Conservation (phyloP, 371 early-diverging fungal genomes). For the Funneliformis caledonium region DNA sequence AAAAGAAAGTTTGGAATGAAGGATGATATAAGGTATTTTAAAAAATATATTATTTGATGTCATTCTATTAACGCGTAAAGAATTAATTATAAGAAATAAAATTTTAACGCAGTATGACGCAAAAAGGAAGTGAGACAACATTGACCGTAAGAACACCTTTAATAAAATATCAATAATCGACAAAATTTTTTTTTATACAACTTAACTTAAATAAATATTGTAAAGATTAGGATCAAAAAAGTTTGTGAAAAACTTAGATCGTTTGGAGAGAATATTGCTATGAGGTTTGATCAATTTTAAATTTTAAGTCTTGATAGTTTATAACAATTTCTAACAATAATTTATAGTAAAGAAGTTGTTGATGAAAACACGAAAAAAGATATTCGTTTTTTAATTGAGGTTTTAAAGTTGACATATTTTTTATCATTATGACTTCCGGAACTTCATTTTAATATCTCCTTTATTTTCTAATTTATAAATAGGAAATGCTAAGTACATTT, state of each 20-base stretch:
- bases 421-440: not conserved
- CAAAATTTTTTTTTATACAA: not conserved
- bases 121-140: conserved; percentile 25
- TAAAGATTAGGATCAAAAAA: conserved; percentile 12
- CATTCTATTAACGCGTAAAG: not conserved
- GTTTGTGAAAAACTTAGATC: conserved; percentile 24
- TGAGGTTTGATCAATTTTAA: conserved; percentile 1
- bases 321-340: not conserved
- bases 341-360: not conserved
- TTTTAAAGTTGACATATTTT: not conserved
- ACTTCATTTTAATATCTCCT: not conserved
- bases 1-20: not conserved
- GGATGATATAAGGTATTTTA: conserved; percentile 16
- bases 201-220: not conserved
- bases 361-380: not conserved
- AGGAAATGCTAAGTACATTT: conserved; percentile 16
- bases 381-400: conserved; percentile 5
- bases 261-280: not conserved
- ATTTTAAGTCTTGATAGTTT: not conserved
- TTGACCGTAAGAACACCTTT: not conserved
- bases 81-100: not conserved
- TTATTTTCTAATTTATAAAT: not conserved
- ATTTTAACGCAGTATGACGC: not conserved
- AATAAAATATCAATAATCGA: not conserved
- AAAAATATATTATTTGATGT: not conserved